Evolutionary conservation across 306 rosid species (phyloP), one percentile per base, ranked within the genome.

Genomic region (Cercis canadensis): DNA sequence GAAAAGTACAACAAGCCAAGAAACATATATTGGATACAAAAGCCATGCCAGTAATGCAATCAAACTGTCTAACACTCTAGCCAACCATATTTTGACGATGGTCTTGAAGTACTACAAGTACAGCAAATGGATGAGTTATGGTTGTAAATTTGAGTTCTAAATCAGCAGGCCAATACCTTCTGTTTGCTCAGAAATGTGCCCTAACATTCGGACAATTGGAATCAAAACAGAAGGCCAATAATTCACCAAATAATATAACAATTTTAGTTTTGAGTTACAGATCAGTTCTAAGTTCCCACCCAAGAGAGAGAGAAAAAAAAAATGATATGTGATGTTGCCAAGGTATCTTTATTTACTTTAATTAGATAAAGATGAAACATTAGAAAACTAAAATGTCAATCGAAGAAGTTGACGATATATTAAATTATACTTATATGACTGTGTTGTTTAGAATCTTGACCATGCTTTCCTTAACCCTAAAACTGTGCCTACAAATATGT

Each of bases 131-230:
- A 68, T 68, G 52, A 57, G n/a, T n/a, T n/a, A n/a, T n/a, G n/a
- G n/a, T 64, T 73, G 31, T 76, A 65, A 72, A 62, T 34, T 19
- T 34, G 36, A 72, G 57, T 46, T 75, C 81, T 75, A 79, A 49
- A 85, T 81, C 69, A 18, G 37, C 79, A 50, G 70, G 68, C 83
- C 76, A 73, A 55, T 53, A 59, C 76, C 57, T 57, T 65, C 81
- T 70, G 80, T 75, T 76, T 46, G 34, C 54, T 75, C 77, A 57
- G 39, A 80, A 68, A 15, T 83, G 90, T 74, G 67, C 74, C 89
- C 90, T 80, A 32, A 75, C 76, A 83, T 75, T 87, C 81, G 65
- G 85, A 87, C 91, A 90, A 36, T 61, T 81, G 72, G 92, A 90
- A 87, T 90, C 86, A 85, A 83, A 77, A 81, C 84, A 69, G n/a